Evolutionary conservation across 2,329 filamentous ascomycete genomes (phyloP), one percentile per base, ranked within the genome.

Genomic region (Ilyonectria mors-panacis): DNA sequence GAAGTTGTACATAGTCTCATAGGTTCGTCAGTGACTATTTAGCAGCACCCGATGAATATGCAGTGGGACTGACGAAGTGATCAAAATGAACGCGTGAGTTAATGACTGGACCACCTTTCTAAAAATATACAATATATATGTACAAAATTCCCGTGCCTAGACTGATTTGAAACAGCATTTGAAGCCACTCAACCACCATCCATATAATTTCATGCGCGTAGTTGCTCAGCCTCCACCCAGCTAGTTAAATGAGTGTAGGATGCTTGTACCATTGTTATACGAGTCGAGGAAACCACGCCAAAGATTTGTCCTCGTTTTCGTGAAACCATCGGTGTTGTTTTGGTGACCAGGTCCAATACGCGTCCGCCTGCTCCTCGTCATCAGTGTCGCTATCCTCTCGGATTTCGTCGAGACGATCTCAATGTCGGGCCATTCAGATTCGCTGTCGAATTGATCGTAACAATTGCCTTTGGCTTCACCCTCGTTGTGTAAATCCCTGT

Each of bases 291-390:
- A 67, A 67, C 65, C 54, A 66, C 17, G 54, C 5, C n/a, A 48
- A 26, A 56, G 47, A 30, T 23, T 30, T 17, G 21, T 66, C 63
- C 4, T 59, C 21, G 21, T 57, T 13, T 21, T 50, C 8, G n/a
- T 66, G 67, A 35, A 42, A 66, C 55, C 54, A 67, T 17, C 45
- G 48, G 7, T 26, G 33, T 1, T 63, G 12, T 19, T 50, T 7
- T 19, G 30, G 21, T n/a, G 66, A 69, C 63, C 63, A 69, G n/a
- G 28, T 42, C 67, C 67, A 69, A 37, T 59, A 69, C 5, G 51
- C 19, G 15, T 58, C 55, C n/a, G 48, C 19, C 5, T 60, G 42
- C 15, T 26, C 37, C 15, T 35, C 30, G 4, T 30, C 28, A 9
- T 63, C 50, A 15, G 17, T 6, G 4, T 42, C 57, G 15, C n/a